A percentile compares a stretch with the other conserved stretches of the same genome.
These are phyloP conservation scores for Fraxinus baroniana DNA, from an alignment of 305 asterid species.

Conservation along the genomic window DNA sequence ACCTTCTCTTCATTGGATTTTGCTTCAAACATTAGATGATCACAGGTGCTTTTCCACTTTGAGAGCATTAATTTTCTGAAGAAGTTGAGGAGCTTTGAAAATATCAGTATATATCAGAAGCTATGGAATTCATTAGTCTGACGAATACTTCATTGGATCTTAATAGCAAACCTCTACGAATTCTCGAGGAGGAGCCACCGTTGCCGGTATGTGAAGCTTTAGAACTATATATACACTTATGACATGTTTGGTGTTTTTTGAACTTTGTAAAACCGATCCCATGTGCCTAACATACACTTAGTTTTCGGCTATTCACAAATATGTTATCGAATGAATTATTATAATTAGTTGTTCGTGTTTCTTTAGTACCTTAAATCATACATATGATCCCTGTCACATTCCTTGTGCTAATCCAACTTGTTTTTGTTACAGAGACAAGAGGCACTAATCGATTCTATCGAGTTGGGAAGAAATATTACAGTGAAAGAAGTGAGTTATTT, in stretches of 20 bases:
- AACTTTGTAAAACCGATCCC: neutral
- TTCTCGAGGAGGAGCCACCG: constrained; percentile 27
- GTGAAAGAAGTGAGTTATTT: constrained; percentile 42
- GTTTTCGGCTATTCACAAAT: neutral
- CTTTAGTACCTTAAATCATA: neutral
- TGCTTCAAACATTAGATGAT: constrained; percentile 20
- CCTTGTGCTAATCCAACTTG: neutral
- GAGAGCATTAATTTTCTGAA: neutral
- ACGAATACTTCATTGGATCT: constrained; percentile 69
- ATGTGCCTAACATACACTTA: neutral
- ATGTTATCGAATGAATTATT: neutral
- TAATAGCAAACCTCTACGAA: constrained; percentile 47
- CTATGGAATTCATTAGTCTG: constrained; percentile 69
- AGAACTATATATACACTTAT: neutral
- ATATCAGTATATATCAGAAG: neutral
- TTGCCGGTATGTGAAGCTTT: constrained; percentile 41
- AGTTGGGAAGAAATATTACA: constrained; percentile 38
- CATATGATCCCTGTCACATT: neutral
- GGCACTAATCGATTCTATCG: constrained; percentile 45
- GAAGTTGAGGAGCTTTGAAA: neutral
- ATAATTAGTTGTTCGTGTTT: neutral
- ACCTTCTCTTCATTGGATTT: constrained; percentile 7
- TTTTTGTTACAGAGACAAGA: constrained; percentile 56
- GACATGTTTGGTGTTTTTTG: neutral
- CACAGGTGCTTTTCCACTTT: neutral